Evolutionary conservation across 2,329 filamentous ascomycete species (phyloP).

Genomic region (Diaporthe longicolla): DNA sequence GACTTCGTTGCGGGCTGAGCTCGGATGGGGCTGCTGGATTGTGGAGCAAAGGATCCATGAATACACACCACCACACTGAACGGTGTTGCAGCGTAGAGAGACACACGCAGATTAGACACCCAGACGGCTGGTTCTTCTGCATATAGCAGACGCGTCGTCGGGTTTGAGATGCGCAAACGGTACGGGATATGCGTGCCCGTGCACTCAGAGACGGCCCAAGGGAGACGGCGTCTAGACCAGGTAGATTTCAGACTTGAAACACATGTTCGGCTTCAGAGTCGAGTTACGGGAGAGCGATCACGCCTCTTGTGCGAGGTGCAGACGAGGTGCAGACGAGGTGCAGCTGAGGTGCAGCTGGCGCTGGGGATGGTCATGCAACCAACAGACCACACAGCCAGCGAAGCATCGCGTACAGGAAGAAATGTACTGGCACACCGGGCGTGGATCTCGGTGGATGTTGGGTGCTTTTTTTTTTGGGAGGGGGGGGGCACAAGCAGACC

Average conservation of each 20-base stretch:
- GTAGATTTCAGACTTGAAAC: constrained; percentile 16
- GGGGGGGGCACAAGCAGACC: neutral
- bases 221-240: constrained; percentile 5
- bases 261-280: constrained; percentile 9
- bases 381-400: neutral
- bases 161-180: neutral
- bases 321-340: constrained; percentile 21
- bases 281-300: constrained; percentile 10
- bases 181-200: constrained; percentile 26
- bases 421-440: too few relatives aligned
- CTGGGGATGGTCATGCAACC: neutral
- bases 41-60: constrained; percentile 4
- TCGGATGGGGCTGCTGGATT: neutral
- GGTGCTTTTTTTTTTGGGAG: neutral
- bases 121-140: neutral
- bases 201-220: neutral
- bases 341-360: constrained; percentile 17
- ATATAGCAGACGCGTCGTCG: neutral
- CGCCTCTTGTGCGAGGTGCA: constrained; percentile 6
- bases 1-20: constrained; percentile 10
- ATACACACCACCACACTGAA: neutral
- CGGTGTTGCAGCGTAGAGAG: neutral
- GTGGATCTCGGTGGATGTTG: too few relatives aligned
- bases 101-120: neutral
- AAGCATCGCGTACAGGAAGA: constrained; percentile 1